Evolutionary conservation across 208 protist species (phyloP), one percentile per base, ranked within the genome.

Genomic region (Herpetomonas samuelpessoai): DNA sequence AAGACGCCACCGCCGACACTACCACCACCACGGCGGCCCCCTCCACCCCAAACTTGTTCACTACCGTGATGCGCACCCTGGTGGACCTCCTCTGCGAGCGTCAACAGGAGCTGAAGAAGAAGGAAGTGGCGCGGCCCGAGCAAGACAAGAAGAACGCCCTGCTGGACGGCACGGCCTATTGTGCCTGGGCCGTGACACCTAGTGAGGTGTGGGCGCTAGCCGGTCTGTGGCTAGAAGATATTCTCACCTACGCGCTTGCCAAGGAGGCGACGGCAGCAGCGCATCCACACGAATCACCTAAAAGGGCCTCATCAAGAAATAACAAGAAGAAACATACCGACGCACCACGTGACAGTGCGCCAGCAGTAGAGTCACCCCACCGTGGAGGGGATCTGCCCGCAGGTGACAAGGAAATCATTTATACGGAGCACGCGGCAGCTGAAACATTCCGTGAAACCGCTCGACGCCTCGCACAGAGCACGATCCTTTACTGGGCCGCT

Each of bases 401-500:
- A n/a, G n/a, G n/a, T n/a, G n/a, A n/a, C n/a, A n/a, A n/a, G n/a
- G n/a, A n/a, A n/a, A n/a, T n/a, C n/a, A n/a, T n/a, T 19, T 27
- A 14, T 19, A 14, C 4, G 53, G 12, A 35, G 41, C 52, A 45
- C 39, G 26, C 22, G 53, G 35, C 35, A 14, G 14, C 35, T 18
- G 35, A 57, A 18, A 28, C 45, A n/a, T 50, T 29, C 4, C 47
- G 54, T 7, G 63, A 61, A 6, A 77, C 83, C 41, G 82, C 76
- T 3, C 22, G 65, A 27, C n/a, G 22, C 45, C 68, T 67, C 28
- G 83, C 86, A 4, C 62, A 78, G 44, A 83, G 54, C 26, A 92
- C 82, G 14, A 76, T 89, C 0, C 53, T 91, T 22, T 92, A 93
- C 68, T 96, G 86, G 84, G 86, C 86, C 2, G 81, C 86, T 16